Evolutionary conservation across 2,329 filamentous ascomycete species (phyloP).

Genomic region (Leptosphaerulina australis): DNA sequence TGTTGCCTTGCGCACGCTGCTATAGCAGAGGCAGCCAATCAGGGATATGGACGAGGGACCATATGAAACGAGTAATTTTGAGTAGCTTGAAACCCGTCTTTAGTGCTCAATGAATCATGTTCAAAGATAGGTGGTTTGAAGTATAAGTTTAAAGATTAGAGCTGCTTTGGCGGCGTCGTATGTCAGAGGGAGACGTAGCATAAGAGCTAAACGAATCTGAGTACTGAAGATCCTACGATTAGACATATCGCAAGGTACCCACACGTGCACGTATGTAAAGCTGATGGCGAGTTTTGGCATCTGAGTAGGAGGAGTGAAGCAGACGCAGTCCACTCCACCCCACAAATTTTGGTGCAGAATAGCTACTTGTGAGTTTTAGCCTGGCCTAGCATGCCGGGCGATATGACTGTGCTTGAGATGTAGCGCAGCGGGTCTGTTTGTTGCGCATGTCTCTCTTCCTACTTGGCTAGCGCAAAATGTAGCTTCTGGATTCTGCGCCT

Average conservation of each 20-base stretch:
- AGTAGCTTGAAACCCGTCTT: too few species aligned
- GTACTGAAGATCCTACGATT: not conserved
- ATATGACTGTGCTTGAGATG: not conserved
- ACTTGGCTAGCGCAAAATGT: not conserved
- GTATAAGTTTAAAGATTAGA: not conserved
- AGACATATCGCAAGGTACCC: not conserved
- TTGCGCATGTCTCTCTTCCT: not conserved
- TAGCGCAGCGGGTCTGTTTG: too few species aligned
- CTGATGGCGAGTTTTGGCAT: conserved; percentile 19
- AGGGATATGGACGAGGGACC: too few species aligned
- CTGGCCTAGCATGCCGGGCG: not conserved
- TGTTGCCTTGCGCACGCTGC: too few species aligned
- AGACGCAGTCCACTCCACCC: not conserved
- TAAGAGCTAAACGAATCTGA: not conserved
- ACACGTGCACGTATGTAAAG: conserved; percentile 18
- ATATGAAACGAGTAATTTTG: too few species aligned
- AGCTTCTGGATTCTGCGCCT: not conserved
- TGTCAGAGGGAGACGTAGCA: not conserved
- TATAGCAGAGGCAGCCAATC: too few species aligned
- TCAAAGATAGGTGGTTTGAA: not conserved
- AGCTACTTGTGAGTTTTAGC: too few species aligned
- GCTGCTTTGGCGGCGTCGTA: not conserved
- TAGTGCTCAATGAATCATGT: too few species aligned
- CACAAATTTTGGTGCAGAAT: not conserved
- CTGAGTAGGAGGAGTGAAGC: not conserved